Conservation (phyloP, 2,329 filamentous ascomycete genomes). For the Ambrosiella beaveri region DNA sequence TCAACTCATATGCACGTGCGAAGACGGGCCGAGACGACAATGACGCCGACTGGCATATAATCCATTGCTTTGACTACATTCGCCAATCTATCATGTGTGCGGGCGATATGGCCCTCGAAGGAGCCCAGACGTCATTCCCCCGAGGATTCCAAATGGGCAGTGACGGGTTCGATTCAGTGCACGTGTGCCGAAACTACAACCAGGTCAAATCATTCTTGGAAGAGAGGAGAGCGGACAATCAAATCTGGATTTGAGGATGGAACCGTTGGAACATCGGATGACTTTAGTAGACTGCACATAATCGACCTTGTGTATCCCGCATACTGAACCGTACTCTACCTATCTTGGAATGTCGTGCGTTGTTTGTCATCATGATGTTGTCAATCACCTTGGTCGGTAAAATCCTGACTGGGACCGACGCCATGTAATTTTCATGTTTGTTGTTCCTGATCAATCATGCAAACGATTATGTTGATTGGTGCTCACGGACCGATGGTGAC, state of each 20-base stretch:
- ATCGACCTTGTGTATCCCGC: not conserved
- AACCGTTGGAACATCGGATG: not conserved
- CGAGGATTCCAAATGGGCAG: constrained; percentile 20
- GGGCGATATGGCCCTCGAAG: constrained; percentile 29
- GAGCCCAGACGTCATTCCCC: constrained; percentile 25
- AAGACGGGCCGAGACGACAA: constrained; percentile 11
- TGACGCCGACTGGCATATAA: constrained; percentile 23
- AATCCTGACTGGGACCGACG: too few species aligned
- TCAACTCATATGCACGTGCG: constrained; percentile 19
- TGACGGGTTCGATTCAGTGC: constrained; percentile 27
- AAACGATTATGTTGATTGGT: too few species aligned
- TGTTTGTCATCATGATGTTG: not conserved
- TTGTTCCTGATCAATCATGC: too few species aligned
- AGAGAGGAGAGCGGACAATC: constrained; percentile 20
- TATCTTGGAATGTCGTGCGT: too few species aligned
- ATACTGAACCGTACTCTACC: not conserved
- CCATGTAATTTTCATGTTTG: too few species aligned
- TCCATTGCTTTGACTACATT: constrained; percentile 32
- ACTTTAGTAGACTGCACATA: not conserved
- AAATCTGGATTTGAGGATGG: constrained; percentile 21
- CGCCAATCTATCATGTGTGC: constrained; percentile 30
- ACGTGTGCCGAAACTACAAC: constrained; percentile 25
- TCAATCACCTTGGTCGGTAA: not conserved
- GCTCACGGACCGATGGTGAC: too few species aligned
- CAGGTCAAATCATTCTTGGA: constrained; percentile 22